Evolutionary conservation across 192 early-diverging fungal genomes (phyloP).

Genomic region (Coemansia sp.): DNA sequence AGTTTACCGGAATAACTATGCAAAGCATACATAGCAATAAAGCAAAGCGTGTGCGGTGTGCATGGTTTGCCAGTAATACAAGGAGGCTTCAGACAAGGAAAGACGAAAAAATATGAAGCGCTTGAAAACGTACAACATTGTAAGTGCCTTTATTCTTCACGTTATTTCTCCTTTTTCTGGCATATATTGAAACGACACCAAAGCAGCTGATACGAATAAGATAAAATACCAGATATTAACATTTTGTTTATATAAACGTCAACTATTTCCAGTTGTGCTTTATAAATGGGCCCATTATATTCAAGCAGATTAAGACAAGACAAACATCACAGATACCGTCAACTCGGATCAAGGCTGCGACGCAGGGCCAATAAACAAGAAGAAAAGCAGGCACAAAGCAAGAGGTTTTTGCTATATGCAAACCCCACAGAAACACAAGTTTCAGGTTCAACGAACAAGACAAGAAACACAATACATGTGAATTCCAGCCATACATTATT

Average conservation of each 20-base stretch:
- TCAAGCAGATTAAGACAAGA: not conserved
- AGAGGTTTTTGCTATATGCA: not conserved
- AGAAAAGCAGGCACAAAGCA: not conserved
- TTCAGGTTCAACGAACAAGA: not conserved
- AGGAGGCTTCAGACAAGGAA: not conserved
- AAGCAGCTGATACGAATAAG: not conserved
- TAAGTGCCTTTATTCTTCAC: not conserved
- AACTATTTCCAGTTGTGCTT: not conserved
- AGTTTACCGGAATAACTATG: not conserved
- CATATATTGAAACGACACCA: not conserved
- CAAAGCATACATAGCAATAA: not conserved
- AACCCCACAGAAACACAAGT: not conserved
- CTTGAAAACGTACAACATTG: not conserved
- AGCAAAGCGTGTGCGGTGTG: not conserved
- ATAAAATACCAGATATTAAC: too few species aligned
- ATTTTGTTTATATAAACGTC: not conserved
- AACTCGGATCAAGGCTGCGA: not conserved
- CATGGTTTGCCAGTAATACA: not conserved
- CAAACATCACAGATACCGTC: conserved; percentile 1
- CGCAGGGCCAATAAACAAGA: not conserved
- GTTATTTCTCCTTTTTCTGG: not conserved
- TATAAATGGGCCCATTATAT: not conserved
- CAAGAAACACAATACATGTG: not conserved
- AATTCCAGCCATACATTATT: not conserved
- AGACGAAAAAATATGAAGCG: not conserved